Conservation (phyloP, 805 yeast genomes). For the Dipodascus geniculatus region DNA sequence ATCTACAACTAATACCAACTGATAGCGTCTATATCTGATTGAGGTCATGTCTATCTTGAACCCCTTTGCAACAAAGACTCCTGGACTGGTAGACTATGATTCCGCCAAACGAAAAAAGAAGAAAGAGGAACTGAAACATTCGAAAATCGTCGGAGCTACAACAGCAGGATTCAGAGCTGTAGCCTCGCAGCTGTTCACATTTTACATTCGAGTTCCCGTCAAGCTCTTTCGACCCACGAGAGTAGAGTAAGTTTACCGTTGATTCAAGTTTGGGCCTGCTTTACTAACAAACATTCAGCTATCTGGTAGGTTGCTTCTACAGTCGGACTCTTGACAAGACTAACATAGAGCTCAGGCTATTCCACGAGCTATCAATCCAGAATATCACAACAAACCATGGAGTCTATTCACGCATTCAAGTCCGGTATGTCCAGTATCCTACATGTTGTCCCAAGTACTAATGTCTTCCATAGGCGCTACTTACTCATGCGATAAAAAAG, state of each 20-base stretch:
- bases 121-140: not conserved
- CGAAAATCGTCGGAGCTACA: slow-evolving; percentile 50
- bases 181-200: slow-evolving; percentile 62
- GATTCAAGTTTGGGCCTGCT: slow-evolving; percentile 19
- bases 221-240: slow-evolving; percentile 85
- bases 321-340: not conserved
- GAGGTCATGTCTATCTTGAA: not conserved
- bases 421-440: slow-evolving; percentile 26
- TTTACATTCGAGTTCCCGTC: slow-evolving; percentile 71
- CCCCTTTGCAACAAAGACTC: not conserved
- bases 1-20: not conserved
- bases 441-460: no score
- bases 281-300: slow-evolving; percentile 31
- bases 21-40: no score
- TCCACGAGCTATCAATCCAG: slow-evolving; percentile 26
- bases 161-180: slow-evolving; percentile 82
- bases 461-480: slow-evolving; percentile 37
- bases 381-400: slow-evolving; percentile 23
- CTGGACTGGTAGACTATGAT: not conserved
- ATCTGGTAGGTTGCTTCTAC: slow-evolving; percentile 6
- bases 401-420: slow-evolving; percentile 60
- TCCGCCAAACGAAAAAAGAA: not conserved
- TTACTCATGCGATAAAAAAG: slow-evolving; percentile 54
- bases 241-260: slow-evolving; percentile 52
- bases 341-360: slow-evolving; percentile 12